A percentile compares a stretch with the other conserved stretches of the same genome.
Conservation (phyloP, 306 rosid species). For the Cicer judaicum region DNA sequence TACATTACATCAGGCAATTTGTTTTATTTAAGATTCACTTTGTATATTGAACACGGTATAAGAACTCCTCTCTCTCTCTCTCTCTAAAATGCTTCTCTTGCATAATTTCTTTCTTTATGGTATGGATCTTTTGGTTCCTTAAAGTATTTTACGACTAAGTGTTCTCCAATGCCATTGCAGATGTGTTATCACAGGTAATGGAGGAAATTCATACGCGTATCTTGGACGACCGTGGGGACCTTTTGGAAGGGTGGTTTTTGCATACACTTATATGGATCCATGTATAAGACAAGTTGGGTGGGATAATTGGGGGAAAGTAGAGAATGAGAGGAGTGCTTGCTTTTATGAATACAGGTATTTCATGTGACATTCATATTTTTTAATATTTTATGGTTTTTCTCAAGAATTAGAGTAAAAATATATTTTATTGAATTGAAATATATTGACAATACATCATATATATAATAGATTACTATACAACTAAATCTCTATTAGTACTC, state of each 20-base stretch:
- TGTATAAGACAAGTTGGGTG: conserved; percentile 83
- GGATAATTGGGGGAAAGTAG: conserved; percentile 91
- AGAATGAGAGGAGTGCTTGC: conserved; percentile 91
- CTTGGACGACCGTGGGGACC: conserved; percentile 99
- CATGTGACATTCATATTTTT: conserved; percentile 32
- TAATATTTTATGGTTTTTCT: conserved; percentile 6
- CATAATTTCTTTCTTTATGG: conserved; percentile 5
- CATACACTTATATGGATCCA: conserved; percentile 77
- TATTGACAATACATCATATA: no score
- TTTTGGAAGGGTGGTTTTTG: conserved; percentile 91
- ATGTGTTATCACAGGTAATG: conserved; percentile 90
- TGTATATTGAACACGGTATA: background rate
- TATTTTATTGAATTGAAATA: no score
- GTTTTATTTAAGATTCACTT: background rate
- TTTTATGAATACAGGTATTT: conserved; percentile 89
- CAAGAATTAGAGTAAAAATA: no score
- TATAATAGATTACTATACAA: no score
- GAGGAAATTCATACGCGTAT: conserved; percentile 58
- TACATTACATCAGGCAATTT: background rate
- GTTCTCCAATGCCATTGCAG: conserved; percentile 53
- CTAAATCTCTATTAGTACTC: no score
- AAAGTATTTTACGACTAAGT: conserved; percentile 25
- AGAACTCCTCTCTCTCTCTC: background rate
- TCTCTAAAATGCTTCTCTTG: background rate
- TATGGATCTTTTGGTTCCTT: conserved; percentile 16